Evolutionary conservation across 2,329 filamentous ascomycete species (phyloP).

Genomic region (Cryphonectria naterciae): DNA sequence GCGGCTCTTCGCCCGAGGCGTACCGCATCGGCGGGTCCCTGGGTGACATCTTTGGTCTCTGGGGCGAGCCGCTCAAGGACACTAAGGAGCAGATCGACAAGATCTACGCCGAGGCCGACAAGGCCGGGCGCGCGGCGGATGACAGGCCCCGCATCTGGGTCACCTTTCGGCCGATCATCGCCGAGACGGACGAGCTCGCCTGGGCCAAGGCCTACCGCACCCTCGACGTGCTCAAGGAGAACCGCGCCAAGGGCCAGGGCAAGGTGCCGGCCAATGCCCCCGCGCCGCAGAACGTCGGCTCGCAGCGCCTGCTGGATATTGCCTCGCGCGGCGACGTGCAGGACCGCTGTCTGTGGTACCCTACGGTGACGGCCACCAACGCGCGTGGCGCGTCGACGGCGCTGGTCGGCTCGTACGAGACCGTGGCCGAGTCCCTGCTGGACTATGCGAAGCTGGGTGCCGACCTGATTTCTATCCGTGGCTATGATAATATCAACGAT

Average conservation of each 20-base stretch:
- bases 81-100: conserved; percentile 65
- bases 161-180: conserved; percentile 64
- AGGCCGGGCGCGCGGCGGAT: conserved; percentile 51
- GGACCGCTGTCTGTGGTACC: conserved; percentile 66
- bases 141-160: conserved; percentile 66
- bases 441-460: conserved; percentile 62
- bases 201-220: conserved; percentile 64
- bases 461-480: conserved; percentile 62
- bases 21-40: conserved; percentile 63
- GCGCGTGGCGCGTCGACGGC: conserved; percentile 63
- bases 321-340: conserved; percentile 60
- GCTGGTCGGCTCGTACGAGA: conserved; percentile 58
- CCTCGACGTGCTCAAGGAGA: conserved; percentile 53
- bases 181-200: conserved; percentile 65
- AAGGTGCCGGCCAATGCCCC: conserved; percentile 40
- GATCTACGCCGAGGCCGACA: conserved; percentile 62
- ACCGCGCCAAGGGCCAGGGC: conserved; percentile 35
- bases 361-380: conserved; percentile 64
- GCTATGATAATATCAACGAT: conserved; percentile 65
- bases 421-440: conserved; percentile 56
- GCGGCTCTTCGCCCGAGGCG: conserved; percentile 61
- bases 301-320: conserved; percentile 61
- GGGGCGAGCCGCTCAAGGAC: conserved; percentile 67
- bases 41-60: conserved; percentile 66
- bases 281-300: conserved; percentile 61